These are phyloP conservation scores for Sphaerulina vaccinii DNA, from an alignment of 2,329 filamentous ascomycete genomes.

Conservation along the genomic window DNA sequence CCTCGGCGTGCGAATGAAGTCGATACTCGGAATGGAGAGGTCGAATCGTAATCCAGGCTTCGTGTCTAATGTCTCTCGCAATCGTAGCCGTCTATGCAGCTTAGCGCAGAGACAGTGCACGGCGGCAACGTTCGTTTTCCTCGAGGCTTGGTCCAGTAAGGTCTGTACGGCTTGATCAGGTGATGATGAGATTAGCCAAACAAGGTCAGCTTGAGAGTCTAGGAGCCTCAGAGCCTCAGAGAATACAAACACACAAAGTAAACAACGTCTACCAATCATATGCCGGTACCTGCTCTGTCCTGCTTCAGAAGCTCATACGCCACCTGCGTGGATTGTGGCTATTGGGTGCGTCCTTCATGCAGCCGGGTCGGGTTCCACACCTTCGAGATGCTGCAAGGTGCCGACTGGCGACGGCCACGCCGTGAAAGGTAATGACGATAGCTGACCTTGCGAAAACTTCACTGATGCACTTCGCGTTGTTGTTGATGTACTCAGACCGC, in stretches of 20 bases:
- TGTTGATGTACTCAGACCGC: neutral
- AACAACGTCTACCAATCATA: constrained; percentile 10
- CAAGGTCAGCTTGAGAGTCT: neutral
- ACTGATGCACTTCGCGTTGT: neutral
- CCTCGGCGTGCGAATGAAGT: too few species aligned
- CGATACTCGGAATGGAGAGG: too few species aligned
- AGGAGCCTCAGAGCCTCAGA: too few species aligned
- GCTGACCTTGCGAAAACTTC: neutral
- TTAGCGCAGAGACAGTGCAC: too few species aligned
- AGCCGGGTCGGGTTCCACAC: constrained; percentile 13
- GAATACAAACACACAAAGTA: constrained; percentile 6
- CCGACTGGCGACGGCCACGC: neutral
- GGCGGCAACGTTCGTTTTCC: too few species aligned
- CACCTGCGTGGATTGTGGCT: constrained; percentile 8
- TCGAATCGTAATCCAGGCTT: too few species aligned
- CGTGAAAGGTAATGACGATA: neutral
- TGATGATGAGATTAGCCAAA: neutral
- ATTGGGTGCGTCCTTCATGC: constrained; percentile 15
- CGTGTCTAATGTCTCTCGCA: too few species aligned
- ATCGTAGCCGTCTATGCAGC: too few species aligned
- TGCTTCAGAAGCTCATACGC: neutral
- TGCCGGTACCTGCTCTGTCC: constrained; percentile 1
- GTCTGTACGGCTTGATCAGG: too few species aligned
- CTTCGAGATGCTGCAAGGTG: constrained; percentile 9
- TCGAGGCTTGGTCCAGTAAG: too few species aligned